Percentiles rank a stretch among this genome's conserved stretches.
Evolutionary conservation across 139 green algal species (phyloP).

Genomic region (Pleodorina starrii): DNA sequence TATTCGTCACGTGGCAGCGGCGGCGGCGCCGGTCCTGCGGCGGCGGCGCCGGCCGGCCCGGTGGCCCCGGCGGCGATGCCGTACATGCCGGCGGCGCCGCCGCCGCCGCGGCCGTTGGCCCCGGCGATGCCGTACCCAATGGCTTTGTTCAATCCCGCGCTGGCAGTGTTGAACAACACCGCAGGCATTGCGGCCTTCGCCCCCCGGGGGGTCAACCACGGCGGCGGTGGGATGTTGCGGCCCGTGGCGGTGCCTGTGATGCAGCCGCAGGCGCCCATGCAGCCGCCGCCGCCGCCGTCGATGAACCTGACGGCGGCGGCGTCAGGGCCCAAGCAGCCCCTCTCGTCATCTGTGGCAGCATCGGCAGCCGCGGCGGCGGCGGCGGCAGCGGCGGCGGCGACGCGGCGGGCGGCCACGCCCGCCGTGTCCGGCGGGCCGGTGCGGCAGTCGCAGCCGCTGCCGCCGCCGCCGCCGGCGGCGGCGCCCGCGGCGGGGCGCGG

Average conservation of each 20-base stretch:
- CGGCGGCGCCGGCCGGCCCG: no score
- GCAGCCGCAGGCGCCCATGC: no score
- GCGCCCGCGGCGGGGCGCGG: background rate
- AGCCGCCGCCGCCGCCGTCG: background rate
- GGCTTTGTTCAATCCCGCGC: slow-evolving; percentile 17
- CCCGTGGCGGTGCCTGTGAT: background rate
- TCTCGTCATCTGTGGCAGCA: background rate
- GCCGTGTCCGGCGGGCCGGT: background rate
- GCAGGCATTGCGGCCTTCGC: slow-evolving; percentile 9
- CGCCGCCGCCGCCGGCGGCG: background rate
- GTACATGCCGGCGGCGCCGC: background rate
- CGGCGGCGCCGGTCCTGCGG: background rate
- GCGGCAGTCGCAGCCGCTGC: background rate
- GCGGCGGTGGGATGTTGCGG: background rate
- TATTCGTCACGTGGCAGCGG: no score
- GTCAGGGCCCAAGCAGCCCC: background rate
- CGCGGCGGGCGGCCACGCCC: background rate
- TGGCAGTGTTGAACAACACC: slow-evolving; percentile 26
- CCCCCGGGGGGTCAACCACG: background rate
- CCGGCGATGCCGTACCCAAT: background rate
- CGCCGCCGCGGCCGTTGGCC: background rate
- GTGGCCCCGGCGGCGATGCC: background rate
- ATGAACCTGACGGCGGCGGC: background rate
- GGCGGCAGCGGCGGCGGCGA: background rate
- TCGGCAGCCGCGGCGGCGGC: background rate